Evolutionary conservation across 2,329 filamentous ascomycete genomes (phyloP), one percentile per base, ranked within the genome.

Genomic region (Monilinia laxa): DNA sequence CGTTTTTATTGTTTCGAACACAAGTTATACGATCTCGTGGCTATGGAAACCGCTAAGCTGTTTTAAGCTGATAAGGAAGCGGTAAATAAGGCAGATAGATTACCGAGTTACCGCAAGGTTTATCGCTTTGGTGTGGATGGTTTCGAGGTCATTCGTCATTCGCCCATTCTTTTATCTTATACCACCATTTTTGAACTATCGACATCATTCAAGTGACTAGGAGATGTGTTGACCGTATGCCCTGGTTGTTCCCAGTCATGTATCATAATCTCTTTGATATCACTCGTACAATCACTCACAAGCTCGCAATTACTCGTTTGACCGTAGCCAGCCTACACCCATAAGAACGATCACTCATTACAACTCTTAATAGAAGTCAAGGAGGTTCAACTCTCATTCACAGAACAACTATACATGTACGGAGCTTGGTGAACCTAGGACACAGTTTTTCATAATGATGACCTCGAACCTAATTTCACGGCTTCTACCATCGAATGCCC

Each of bases 401-500:
- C 18, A 62, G 23, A 38, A 38, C 23, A n/a, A n/a, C 31, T 25
- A 28, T 38, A 16, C 7, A 16, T 31, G 16, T 11, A 58, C n/a
- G 35, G 7, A 38, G 40, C 6, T 35, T 18, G 52, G 31, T 9
- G 2, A 49, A 38, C 20, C 11, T 12, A 7, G 14, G 18, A 12
- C 42, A 28, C 10, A 31, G 28, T 28, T 55, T 65, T 25, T 28
- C 62, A 71, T 25, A 28, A 77, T 75, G 70, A 77, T 77, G 75
- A 68, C 71, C 23, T 77, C 76, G 23, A 76, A 76, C 45, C 64
- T 77, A 16, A 65, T 77, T 51, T 77, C 76, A 18, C 73, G 75
- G 52, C 64, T 77, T 20, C 68, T 77, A 53, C 75, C 76, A 16
- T 64, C 72, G 42, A 77, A 76, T 56, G 62, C 71, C 16, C 68